Evolutionary conservation across 2,329 filamentous ascomycete species (phyloP).

Genomic region (Fusarium sp.): DNA sequence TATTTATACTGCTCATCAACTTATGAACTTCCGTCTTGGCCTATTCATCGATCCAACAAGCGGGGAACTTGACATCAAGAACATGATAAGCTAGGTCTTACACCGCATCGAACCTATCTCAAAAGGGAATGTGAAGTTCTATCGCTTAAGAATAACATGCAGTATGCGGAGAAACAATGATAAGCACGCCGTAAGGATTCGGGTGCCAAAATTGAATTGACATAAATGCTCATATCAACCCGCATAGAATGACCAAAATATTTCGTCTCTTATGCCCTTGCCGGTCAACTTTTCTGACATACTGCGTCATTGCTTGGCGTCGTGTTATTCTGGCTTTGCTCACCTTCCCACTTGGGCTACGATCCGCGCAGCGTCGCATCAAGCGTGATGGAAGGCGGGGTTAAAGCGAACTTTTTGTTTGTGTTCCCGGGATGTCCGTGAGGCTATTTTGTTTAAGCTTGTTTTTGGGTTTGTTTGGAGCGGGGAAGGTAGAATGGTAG

Average conservation of each 20-base stretch:
- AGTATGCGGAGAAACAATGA: conserved; percentile 8
- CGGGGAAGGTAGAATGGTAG: too few relatives aligned
- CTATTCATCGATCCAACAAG: not conserved
- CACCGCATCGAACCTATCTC: conserved; percentile 17
- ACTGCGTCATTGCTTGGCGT: conserved; percentile 35
- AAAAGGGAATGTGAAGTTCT: conserved; percentile 30
- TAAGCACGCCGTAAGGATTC: not conserved
- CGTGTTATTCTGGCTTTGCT: not conserved
- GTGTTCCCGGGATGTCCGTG: not conserved
- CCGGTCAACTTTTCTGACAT: too few relatives aligned
- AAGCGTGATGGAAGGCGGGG: not conserved
- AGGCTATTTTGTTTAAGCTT: conserved; percentile 27
- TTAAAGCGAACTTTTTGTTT: not conserved
- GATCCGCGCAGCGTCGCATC: conserved; percentile 24
- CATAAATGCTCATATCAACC: too few relatives aligned
- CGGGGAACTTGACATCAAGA: conserved; percentile 4
- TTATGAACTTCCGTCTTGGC: not conserved
- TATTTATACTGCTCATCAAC: conserved; percentile 7
- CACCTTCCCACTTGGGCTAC: conserved; percentile 30
- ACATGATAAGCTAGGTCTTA: conserved; percentile 29
- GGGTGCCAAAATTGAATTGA: too few relatives aligned
- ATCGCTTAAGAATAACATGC: not conserved
- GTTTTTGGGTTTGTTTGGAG: conserved; percentile 10
- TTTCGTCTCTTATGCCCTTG: too few relatives aligned
- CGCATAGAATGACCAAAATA: too few relatives aligned